Conservation (phyloP, 805 yeast species). For the Maudiozyma pseudohumilis region DNA sequence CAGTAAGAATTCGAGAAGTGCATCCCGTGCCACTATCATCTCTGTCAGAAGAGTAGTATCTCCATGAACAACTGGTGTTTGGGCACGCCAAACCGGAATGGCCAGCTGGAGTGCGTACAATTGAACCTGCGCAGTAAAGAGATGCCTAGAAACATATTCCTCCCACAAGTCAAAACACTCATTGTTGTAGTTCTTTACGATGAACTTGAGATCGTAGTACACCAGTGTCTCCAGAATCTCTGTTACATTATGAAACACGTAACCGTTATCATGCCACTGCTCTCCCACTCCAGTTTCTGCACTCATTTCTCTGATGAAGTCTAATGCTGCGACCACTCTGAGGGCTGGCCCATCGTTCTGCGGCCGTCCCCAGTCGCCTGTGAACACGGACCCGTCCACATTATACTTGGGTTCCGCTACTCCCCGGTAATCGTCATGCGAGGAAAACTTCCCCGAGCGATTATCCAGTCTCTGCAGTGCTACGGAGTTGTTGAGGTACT, state of each 20-base stretch:
- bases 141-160: slow-evolving; percentile 65
- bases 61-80: neutral
- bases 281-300: too few relatives aligned
- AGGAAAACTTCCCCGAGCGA: slow-evolving; percentile 47
- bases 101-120: slow-evolving; percentile 59
- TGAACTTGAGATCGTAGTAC: slow-evolving; percentile 61
- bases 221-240: slow-evolving; percentile 44
- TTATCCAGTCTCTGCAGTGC: slow-evolving; percentile 57
- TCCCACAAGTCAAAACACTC: slow-evolving; percentile 90
- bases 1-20: slow-evolving; percentile 18
- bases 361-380: slow-evolving; percentile 82
- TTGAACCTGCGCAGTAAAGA: slow-evolving; percentile 72
- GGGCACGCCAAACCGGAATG: slow-evolving; percentile 18
- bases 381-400: slow-evolving; percentile 54
- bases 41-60: neutral
- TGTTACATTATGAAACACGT: slow-evolving; percentile 17
- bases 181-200: slow-evolving; percentile 49
- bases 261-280: too few relatives aligned
- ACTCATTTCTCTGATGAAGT: slow-evolving; percentile 36
- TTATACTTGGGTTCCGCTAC: slow-evolving; percentile 88
- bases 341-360: slow-evolving; percentile 93
- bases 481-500: slow-evolving; percentile 51
- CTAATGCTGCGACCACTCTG: slow-evolving; percentile 53
- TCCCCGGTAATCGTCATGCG: slow-evolving; percentile 38
- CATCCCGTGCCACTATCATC: slow-evolving; percentile 15